Conservation (phyloP, 257 asterid genomes). For the Osmanthus fragrans region DNA sequence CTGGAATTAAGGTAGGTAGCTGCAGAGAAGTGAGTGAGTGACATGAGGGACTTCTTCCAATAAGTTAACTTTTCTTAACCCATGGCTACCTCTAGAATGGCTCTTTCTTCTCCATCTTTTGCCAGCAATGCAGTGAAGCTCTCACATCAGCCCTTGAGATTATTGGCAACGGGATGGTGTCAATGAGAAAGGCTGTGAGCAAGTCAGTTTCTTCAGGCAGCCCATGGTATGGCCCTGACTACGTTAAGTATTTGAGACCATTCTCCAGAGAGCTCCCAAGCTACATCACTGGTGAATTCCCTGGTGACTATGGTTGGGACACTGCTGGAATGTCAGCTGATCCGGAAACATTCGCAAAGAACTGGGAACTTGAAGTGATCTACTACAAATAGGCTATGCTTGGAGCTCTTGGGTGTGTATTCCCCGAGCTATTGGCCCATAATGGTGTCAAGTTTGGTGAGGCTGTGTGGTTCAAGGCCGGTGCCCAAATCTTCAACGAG, state of each 20-base stretch:
- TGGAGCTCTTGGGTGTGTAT: no score
- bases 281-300: conserved; percentile 47
- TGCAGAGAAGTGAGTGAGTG: no score
- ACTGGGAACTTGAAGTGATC: conserved; percentile 42
- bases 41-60: no score
- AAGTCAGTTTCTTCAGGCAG: conserved; percentile 43
- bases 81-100: conserved; percentile 51
- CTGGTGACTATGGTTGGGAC: conserved; percentile 58
- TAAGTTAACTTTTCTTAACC: neutral
- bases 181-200: conserved; percentile 42
- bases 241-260: conserved; percentile 44
- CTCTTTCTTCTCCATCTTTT: conserved; percentile 57
- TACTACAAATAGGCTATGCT: conserved; percentile 46
- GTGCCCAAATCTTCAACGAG: conserved; percentile 39
- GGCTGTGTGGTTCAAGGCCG: conserved; percentile 54
- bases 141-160: conserved; percentile 31
- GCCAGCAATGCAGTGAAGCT: conserved; percentile 47
- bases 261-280: conserved; percentile 47
- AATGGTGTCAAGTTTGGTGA: conserved; percentile 46
- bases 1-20: no score
- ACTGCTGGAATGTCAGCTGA: conserved; percentile 57
- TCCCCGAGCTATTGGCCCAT: no score
- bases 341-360: conserved; percentile 41
- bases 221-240: conserved; percentile 45
- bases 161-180: conserved; percentile 29